Evolutionary conservation across 129 eudicot species (phyloP).

Genomic region (Calendula officinalis): DNA sequence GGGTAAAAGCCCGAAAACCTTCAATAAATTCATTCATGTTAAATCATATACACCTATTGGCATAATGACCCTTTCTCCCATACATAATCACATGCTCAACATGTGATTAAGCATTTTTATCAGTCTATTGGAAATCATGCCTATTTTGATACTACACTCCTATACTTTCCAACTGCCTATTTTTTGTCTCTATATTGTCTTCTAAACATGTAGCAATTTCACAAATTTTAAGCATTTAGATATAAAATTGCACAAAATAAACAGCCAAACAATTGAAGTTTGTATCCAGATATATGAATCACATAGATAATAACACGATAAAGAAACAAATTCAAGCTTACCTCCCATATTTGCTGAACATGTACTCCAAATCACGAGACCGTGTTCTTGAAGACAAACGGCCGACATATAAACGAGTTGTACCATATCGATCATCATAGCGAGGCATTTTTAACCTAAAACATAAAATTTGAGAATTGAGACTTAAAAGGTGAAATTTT

Average conservation of each 20-base stretch:
- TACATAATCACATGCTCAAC: too few species aligned
- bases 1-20: constrained; percentile 21
- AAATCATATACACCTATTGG: constrained; percentile 10
- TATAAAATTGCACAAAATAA: neutral
- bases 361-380: constrained; percentile 14
- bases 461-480: neutral
- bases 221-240: neutral
- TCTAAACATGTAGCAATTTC: too few species aligned
- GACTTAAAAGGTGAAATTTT: too few species aligned
- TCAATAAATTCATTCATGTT: constrained; percentile 18
- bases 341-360: constrained; percentile 20
- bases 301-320: too few species aligned
- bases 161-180: neutral
- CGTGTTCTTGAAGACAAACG: constrained; percentile 19
- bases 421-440: constrained; percentile 14
- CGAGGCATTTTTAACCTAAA: neutral
- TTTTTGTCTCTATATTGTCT: too few species aligned
- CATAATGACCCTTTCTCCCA: neutral
- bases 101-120: too few species aligned
- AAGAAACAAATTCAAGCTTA: neutral
- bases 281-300: too few species aligned
- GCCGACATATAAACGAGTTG: constrained; percentile 19
- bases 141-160: neutral
- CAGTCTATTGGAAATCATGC: too few species aligned
- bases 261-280: too few species aligned